Percentiles rank a stretch among this genome's conserved stretches.
Conservation (phyloP, 2,329 filamentous ascomycete genomes). For the Aureobasidium melanogenum region DNA sequence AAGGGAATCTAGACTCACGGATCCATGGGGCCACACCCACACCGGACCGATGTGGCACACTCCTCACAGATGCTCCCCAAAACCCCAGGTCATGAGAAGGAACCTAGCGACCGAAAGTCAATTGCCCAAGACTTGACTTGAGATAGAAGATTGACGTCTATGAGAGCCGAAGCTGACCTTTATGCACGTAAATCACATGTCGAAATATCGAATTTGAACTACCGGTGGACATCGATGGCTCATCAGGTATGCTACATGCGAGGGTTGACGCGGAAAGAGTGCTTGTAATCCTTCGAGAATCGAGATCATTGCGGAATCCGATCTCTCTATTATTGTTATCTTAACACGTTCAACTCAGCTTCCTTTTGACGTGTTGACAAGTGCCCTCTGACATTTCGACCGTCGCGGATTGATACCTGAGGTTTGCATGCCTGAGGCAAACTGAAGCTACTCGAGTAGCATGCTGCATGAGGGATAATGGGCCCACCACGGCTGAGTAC, state of each 20-base stretch:
- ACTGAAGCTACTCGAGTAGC: too few species aligned
- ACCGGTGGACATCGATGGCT: background rate
- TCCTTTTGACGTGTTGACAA: background rate
- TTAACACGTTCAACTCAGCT: background rate
- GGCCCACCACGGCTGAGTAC: background rate
- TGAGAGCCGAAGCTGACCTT: background rate
- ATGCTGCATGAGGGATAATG: background rate
- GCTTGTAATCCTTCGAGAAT: too few species aligned
- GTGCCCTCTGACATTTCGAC: background rate
- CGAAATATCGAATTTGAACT: background rate
- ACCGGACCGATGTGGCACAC: background rate
- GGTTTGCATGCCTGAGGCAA: background rate
- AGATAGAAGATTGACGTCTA: background rate
- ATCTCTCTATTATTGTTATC: too few species aligned
- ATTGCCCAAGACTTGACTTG: background rate
- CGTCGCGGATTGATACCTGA: background rate
- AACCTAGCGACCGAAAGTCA: background rate
- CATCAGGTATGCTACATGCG: background rate
- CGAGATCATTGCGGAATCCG: background rate
- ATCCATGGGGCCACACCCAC: background rate
- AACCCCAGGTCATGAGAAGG: background rate
- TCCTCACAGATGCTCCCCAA: background rate
- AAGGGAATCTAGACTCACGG: background rate
- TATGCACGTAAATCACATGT: background rate
- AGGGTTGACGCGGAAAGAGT: background rate